Percentiles rank a stretch among this genome's conserved stretches.
phyloP scores from a whole-genome alignment of 2,329 filamentous ascomycete genomes.

The Fusarium penzigii region DNA sequence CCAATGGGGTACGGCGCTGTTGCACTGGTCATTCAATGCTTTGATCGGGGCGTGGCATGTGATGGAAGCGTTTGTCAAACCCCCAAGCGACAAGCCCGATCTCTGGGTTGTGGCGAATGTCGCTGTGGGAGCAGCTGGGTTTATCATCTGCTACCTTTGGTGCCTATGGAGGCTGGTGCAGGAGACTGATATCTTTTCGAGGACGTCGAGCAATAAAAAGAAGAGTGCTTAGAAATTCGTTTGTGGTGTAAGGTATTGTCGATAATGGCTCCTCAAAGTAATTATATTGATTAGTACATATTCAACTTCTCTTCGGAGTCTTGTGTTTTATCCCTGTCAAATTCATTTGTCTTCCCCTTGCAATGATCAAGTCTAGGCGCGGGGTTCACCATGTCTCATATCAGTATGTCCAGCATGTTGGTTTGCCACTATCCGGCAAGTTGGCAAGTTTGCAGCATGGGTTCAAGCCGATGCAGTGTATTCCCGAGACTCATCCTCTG shows the following conservation, averaged over 20 bases:
- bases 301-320: too few relatives aligned
- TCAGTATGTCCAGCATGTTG: too few relatives aligned
- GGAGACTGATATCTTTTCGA: conserved; percentile 57
- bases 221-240: conserved; percentile 16
- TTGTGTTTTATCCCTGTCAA: too few relatives aligned
- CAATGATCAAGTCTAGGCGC: too few relatives aligned
- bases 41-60: conserved; percentile 82
- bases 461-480: too few relatives aligned
- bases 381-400: too few relatives aligned
- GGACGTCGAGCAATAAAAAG: conserved; percentile 38
- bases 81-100: conserved; percentile 81
- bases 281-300: too few relatives aligned
- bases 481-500: too few relatives aligned
- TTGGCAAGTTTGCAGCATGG: too few relatives aligned
- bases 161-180: conserved; percentile 70
- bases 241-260: conserved; percentile 9
- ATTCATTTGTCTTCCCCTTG: too few relatives aligned
- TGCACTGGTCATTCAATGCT: conserved; percentile 77
- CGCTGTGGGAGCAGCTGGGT: conserved; percentile 80
- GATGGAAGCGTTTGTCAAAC: conserved; percentile 65
- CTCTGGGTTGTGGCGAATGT: conserved; percentile 94
- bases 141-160: conserved; percentile 88
- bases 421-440: too few relatives aligned
- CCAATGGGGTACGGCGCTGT: conserved; percentile 59
- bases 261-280: background rate